Conservation (phyloP, 495 filamentous ascomycete species). For the Corynascus novoguineensis region DNA sequence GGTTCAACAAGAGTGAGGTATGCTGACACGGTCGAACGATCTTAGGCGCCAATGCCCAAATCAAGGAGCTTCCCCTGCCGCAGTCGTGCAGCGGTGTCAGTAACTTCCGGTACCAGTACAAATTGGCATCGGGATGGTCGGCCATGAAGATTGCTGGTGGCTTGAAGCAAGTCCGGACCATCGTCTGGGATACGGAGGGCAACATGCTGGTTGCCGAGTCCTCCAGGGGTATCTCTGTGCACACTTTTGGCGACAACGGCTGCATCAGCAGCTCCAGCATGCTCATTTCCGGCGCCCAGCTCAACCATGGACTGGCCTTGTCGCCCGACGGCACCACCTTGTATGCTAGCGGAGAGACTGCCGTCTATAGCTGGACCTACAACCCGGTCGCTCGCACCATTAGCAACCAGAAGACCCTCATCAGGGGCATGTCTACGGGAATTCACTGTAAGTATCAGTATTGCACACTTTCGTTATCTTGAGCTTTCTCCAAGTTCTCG, state of each 20-base stretch:
- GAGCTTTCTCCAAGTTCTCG: no score
- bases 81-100: constrained; percentile 32
- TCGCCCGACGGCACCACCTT: constrained; percentile 56
- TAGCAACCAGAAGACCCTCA: constrained; percentile 42
- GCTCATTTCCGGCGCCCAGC: constrained; percentile 35
- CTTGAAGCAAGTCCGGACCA: constrained; percentile 50
- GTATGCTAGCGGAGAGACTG: constrained; percentile 55
- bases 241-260: constrained; percentile 48
- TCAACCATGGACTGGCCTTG: constrained; percentile 66
- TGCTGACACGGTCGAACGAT: neutral
- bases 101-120: constrained; percentile 29
- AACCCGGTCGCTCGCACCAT: constrained; percentile 42
- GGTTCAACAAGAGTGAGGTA: neutral
- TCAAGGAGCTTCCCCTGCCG: constrained; percentile 27
- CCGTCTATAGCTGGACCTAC: constrained; percentile 57
- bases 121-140: constrained; percentile 51
- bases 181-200: constrained; percentile 57
- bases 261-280: constrained; percentile 37
- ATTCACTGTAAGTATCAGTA: no score
- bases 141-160: constrained; percentile 51
- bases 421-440: constrained; percentile 52
- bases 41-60: constrained; percentile 17
- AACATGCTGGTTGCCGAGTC: constrained; percentile 56
- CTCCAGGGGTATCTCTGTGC: constrained; percentile 47
- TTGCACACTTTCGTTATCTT: no score